Conservation (phyloP, 208 protist species). For the Acanthamoeba sp. region DNA sequence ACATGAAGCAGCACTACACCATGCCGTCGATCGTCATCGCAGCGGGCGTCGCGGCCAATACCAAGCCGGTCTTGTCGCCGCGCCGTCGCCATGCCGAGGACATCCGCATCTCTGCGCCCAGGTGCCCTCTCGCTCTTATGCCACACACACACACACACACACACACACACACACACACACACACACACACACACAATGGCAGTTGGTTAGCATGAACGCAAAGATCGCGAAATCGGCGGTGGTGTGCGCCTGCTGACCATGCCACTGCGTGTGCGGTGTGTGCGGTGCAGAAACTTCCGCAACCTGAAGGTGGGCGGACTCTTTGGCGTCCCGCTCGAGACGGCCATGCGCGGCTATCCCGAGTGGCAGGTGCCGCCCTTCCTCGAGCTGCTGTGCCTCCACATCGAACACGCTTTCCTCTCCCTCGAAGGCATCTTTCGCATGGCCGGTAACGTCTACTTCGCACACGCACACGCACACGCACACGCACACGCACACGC, state of each 20-base stretch:
- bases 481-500: no score
- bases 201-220: no score
- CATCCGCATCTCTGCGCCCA: background rate
- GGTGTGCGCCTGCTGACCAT: no score
- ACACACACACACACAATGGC: no score
- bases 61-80: background rate
- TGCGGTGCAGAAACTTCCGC: background rate
- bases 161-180: no score
- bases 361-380: conserved; percentile 32
- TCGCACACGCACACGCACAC: no score
- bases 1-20: conserved; percentile 13
- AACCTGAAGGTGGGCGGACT: conserved; percentile 31
- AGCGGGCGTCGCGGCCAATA: background rate
- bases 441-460: background rate
- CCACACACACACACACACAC: no score
- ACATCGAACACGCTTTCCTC: background rate
- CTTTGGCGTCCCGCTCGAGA: background rate
- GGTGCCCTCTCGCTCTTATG: background rate
- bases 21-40: conserved; percentile 19
- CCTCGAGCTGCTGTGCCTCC: conserved; percentile 3
- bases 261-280: no score
- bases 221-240: no score
- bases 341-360: background rate
- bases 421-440: conserved; percentile 2
- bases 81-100: background rate